Percentiles rank a stretch among this genome's conserved stretches.
Conservation (phyloP, 2,329 filamentous ascomycete species). For the Curvularia sp. region DNA sequence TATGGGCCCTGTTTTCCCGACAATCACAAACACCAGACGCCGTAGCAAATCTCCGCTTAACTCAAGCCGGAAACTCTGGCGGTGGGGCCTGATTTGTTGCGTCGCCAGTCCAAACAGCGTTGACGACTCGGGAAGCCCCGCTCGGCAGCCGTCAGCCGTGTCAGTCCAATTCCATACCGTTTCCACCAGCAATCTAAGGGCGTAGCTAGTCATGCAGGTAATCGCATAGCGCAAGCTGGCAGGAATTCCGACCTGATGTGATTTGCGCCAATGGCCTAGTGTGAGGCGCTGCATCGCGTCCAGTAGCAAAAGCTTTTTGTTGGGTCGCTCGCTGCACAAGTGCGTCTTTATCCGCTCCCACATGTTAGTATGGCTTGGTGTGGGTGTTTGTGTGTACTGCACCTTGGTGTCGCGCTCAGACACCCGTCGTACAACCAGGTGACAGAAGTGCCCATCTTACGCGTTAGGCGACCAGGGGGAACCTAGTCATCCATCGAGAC, state of each 20-base stretch:
- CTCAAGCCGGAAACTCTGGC: constrained; percentile 12
- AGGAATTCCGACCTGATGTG: constrained; percentile 11
- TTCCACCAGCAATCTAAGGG: constrained; percentile 20
- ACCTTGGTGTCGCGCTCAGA: not conserved
- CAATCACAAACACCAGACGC: constrained; percentile 2
- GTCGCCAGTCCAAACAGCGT: constrained; percentile 13
- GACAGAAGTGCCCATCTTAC: not conserved
- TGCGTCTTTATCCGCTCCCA: not conserved
- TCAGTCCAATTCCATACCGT: constrained; percentile 4
- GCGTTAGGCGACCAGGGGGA: not conserved
- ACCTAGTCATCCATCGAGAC: constrained; percentile 1
- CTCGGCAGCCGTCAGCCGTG: constrained; percentile 28
- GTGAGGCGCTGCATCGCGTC: constrained; percentile 9
- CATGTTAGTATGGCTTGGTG: too few relatives aligned
- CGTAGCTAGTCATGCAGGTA: constrained; percentile 29
- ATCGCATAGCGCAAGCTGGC: constrained; percentile 25
- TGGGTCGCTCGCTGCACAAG: not conserved
- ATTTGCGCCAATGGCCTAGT: constrained; percentile 14
- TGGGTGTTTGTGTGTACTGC: too few relatives aligned
- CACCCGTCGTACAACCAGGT: not conserved
- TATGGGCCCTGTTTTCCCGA: not conserved
- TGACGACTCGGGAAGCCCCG: constrained; percentile 32
- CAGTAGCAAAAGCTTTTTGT: constrained; percentile 10
- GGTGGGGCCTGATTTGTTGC: constrained; percentile 20
- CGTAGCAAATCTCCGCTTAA: constrained; percentile 7